Conservation (phyloP, 2,329 filamentous ascomycete species). For the Chaetomium olivaceum region DNA sequence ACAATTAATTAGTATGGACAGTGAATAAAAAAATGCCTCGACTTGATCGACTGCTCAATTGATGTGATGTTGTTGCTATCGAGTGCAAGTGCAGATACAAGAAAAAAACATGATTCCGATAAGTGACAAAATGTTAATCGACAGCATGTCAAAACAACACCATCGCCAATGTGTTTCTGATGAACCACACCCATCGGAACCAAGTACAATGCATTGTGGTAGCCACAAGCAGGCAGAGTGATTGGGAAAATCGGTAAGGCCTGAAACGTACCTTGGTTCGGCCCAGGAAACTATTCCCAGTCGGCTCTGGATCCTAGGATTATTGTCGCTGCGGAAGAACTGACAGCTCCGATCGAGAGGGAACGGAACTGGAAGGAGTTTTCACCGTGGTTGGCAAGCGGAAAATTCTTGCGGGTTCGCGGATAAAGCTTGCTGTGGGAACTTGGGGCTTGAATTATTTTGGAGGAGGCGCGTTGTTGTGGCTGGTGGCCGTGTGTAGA, state of each 20-base stretch:
- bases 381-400: constrained; percentile 29
- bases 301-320: constrained; percentile 29
- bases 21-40: background rate
- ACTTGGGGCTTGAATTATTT: background rate
- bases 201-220: background rate
- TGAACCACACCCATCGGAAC: background rate
- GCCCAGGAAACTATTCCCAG: constrained; percentile 32
- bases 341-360: constrained; percentile 32
- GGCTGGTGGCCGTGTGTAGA: background rate
- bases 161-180: background rate
- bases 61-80: background rate
- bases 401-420: constrained; percentile 23
- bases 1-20: constrained; percentile 8
- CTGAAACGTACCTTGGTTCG: constrained; percentile 31
- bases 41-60: background rate
- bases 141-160: background rate
- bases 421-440: constrained; percentile 1
- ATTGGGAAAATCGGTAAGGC: constrained; percentile 11
- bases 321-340: constrained; percentile 36
- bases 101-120: background rate
- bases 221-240: constrained; percentile 3
- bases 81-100: background rate
- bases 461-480: background rate
- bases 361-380: constrained; percentile 34
- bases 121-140: background rate